A percentile compares a stretch with the other conserved stretches of the same genome.
phyloP scores from a whole-genome alignment of 495 filamentous ascomycete genomes.

The Neurospora tetraspora region DNA sequence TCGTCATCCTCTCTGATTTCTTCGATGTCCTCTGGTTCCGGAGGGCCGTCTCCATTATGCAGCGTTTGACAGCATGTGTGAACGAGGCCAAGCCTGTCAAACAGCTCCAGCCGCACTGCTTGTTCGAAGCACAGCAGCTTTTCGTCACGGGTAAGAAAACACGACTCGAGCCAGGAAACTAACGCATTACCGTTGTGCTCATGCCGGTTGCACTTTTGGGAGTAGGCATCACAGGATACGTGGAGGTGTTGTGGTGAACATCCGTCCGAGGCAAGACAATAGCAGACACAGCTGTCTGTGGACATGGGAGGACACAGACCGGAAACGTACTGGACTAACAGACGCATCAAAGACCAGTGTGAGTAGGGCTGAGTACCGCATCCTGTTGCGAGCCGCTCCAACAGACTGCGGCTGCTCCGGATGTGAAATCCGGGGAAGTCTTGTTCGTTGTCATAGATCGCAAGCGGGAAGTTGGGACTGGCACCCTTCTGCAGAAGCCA shows the following conservation, averaged over 20 bases:
- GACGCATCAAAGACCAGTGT: neutral
- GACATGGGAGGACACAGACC: neutral
- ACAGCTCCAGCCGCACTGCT: neutral
- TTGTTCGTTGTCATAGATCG: neutral
- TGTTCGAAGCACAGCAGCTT: neutral
- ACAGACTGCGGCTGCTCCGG: neutral
- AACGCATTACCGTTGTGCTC: neutral
- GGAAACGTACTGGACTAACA: neutral
- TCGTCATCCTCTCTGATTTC: neutral
- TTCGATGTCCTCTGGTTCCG: neutral
- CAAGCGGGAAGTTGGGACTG: neutral
- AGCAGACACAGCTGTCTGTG: neutral
- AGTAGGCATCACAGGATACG: neutral
- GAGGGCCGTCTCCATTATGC: accelerated
- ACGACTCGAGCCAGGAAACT: neutral
- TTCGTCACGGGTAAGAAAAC: neutral
- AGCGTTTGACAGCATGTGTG: neutral
- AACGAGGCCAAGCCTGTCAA: neutral
- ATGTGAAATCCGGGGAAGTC: accelerated
- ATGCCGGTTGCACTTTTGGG: neutral
- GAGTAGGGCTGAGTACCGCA: neutral
- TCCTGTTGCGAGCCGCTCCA: neutral
- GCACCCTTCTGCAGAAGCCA: neutral
- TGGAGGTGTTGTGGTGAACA: neutral
- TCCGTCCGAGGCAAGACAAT: neutral